Base-by-base conservation (phyloP, 2,329 filamentous ascomycete genomes). In the Penicillium sp. region DNA sequence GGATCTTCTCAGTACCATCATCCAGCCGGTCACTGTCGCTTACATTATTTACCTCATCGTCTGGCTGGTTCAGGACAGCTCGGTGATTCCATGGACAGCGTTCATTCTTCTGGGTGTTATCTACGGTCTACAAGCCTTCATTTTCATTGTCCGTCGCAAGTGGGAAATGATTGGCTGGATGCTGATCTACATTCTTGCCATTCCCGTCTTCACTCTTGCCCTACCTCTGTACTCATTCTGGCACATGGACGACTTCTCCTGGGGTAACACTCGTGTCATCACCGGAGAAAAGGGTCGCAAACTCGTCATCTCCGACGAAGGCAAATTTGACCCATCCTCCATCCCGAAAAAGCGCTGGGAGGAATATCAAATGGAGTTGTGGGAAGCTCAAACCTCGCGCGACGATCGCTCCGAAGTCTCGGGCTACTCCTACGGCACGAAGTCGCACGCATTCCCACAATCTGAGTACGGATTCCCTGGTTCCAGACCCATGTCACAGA, bases 161-260 rank as follows among this genome's bases (percentile, higher is more conserved):
- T 99, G 94, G 94, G 93, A 99, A 74, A 97, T 97, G 93, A 89
- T 99, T 64, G 94, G 93, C 31, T 99, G 94, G 94, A 97, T 99
- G 92, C 81, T 99, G 64, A 86, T 99, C 59, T 99, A 99, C 75
- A 84, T 99, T 55, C 60, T 94, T 26, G 93, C 94, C 51, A 89
- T 96, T 58, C 93, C 93, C 0, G 85, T 99, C 60, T 99, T 96
- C 82, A 88, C 90, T 39, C 91, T 96, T 60, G 92, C 84, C 54
- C 83, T 99, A 40, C 94, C 94, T 0, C 79, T 99, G 24, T 97
- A 97, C 74, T 83, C 93, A 46, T 99, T 99, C 84, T 99, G 94
- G 94, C 85, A 97, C 78, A 97, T 97, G 94, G 94, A 99, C 75
- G 94, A 99, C 77, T 99, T 99, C 84, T 90, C 89, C 67, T 99